Percentiles rank a stretch among this genome's conserved stretches.
These are phyloP conservation scores for Taxillus chinensis DNA, from an alignment of 164 flowering plant genomes.

Conservation along the genomic window DNA sequence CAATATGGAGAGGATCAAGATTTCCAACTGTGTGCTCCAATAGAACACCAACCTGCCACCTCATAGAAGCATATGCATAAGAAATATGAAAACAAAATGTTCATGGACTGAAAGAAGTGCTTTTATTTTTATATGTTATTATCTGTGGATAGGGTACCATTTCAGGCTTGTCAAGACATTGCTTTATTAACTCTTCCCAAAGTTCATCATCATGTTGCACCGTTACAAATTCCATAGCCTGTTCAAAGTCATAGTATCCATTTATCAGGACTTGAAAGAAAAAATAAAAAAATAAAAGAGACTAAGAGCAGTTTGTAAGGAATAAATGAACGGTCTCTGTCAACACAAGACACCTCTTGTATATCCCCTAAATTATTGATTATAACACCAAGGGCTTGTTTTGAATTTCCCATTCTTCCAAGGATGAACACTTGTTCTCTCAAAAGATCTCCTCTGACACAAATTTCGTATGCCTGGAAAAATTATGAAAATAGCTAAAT, in stretches of 20 bases:
- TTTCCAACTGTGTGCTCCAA: conserved; percentile 98
- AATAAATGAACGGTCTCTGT: neutral
- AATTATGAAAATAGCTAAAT: conserved; percentile 7
- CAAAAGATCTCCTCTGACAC: conserved; percentile 57
- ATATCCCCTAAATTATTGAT: conserved; percentile 88
- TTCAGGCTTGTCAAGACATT: conserved; percentile 81
- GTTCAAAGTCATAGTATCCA: conserved; percentile 12
- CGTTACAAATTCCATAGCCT: conserved; percentile 93
- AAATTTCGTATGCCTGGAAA: conserved; percentile 80
- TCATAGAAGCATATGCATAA: conserved; percentile 6
- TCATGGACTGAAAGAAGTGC: too few relatives aligned
- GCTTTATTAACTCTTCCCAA: conserved; percentile 96
- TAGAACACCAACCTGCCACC: conserved; percentile 74
- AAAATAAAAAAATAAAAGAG: neutral
- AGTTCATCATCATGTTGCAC: conserved; percentile 96
- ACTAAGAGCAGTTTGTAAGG: neutral
- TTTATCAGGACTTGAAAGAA: conserved; percentile 7
- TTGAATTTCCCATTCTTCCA: conserved; percentile 95
- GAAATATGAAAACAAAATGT: neutral
- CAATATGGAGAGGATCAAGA: conserved; percentile 94
- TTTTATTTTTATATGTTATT: neutral
- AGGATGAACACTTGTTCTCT: conserved; percentile 91
- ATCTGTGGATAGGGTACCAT: conserved; percentile 44
- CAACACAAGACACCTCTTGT: conserved; percentile 49
- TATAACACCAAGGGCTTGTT: conserved; percentile 78